Evolutionary conservation across 768 basidiomycete genomes (phyloP), one percentile per base, ranked within the genome.

Genomic region (Boletus huronensis): DNA sequence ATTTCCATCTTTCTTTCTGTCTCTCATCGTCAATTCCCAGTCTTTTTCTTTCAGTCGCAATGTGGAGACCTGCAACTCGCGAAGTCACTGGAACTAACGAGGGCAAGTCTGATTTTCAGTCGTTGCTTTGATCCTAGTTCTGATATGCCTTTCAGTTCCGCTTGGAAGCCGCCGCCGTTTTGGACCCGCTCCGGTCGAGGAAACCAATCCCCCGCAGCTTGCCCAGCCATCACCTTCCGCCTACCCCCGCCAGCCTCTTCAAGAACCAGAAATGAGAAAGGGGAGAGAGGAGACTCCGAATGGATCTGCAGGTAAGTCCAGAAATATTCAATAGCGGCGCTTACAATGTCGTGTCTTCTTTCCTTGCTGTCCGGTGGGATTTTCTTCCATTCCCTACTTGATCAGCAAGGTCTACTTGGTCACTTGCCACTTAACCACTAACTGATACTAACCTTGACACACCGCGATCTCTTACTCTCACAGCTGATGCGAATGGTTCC

Each of bases 51-150:
- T 65, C 70, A 72, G 67, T 60, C 55, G 72, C 64, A 59, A 91
- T 93, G 90, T 93, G 90, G 89, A 86, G 85, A 73, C 90, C 90
- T 53, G 89, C 91, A 58, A 91, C 91, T 53, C 85, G 85, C 62
- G 87, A 92, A 73, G 88, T 94, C 28, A 90, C 90, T 36, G 94
- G 93, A 53, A 95, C 93, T 21, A 97, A 97, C 63, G 93, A 96
- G 42, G 88, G 93, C 90, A 36, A 64, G 83, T 74, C 31, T 41
- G n/a, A n/a, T 43, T 19, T 0, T 50, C 38, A 36, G 39, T 53
- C 48, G 17, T 34, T 41, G 36, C 41, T 58, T 39, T 54, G 55
- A 47, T 39, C n/a, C 19, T 19, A 31, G 40, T 57, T 55, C 32
- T 58, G n/a, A 66, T 57, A 54, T 64, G 11, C 49, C 52, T 43